Percentiles rank a stretch among this genome's conserved stretches.
Evolutionary conservation across 257 asterid species (phyloP).

Genomic region (Nicotiana knightiana): DNA sequence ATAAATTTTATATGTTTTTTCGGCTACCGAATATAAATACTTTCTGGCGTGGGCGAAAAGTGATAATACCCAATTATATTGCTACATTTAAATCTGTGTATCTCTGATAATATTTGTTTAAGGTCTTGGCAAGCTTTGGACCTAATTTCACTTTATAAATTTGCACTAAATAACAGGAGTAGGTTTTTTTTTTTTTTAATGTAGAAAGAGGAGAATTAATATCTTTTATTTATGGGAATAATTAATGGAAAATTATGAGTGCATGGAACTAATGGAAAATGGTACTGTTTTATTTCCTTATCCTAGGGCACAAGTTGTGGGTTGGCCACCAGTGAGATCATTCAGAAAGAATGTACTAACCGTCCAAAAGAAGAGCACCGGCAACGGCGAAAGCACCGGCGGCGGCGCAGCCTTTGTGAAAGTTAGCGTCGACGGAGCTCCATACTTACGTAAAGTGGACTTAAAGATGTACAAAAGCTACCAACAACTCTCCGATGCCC

Average conservation of each 20-base stretch:
- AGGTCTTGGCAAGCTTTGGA: too few species aligned
- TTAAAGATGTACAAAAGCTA: slow-evolving; percentile 44
- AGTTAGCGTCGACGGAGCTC: slow-evolving; percentile 53
- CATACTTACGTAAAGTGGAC: slow-evolving; percentile 53
- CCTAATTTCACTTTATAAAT: background rate
- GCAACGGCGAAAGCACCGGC: slow-evolving; percentile 21
- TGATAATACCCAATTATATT: background rate
- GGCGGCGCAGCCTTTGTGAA: slow-evolving; percentile 35
- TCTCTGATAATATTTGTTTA: too few species aligned
- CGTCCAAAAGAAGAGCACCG: slow-evolving; percentile 23
- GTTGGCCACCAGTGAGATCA: slow-evolving; percentile 72
- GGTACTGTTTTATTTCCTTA: background rate
- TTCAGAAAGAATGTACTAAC: slow-evolving; percentile 43
- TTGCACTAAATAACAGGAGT: background rate
- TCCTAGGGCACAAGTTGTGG: slow-evolving; percentile 54
- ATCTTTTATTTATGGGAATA: too few species aligned
- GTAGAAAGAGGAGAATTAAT: too few species aligned
- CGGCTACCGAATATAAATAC: too few species aligned
- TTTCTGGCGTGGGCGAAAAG: too few species aligned
- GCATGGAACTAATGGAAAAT: background rate
- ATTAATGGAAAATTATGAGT: background rate
- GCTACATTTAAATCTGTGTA: too few species aligned
- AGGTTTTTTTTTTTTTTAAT: background rate
- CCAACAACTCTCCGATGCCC: slow-evolving; percentile 43
- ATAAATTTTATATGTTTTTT: too few species aligned